Evolutionary conservation across 345 rosid species (phyloP).

Genomic region (Brassica rapa): DNA sequence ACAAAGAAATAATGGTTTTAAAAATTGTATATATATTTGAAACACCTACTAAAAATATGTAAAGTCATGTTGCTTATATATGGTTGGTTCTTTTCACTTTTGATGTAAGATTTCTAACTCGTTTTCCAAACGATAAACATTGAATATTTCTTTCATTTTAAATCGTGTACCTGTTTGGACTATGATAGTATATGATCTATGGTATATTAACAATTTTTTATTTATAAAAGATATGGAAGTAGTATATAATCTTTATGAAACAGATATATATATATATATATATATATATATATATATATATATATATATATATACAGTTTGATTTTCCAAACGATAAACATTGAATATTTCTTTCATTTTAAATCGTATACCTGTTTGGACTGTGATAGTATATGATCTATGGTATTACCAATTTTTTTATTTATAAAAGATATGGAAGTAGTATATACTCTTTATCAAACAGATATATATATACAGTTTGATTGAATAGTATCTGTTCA

Average conservation of each 20-base stretch:
- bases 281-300: no score
- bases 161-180: not conserved
- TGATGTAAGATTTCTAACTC: not conserved
- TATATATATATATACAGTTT: not conserved
- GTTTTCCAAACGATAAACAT: not conserved
- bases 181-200: not conserved
- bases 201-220: not conserved
- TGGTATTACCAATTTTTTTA: not conserved
- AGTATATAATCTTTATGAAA: not conserved
- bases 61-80: not conserved
- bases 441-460: not conserved
- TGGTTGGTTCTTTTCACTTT: not conserved
- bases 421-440: not conserved
- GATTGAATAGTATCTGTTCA: not conserved
- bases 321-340: not conserved
- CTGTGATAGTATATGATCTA: constrained; percentile 1
- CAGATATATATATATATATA: no score
- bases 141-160: not conserved
- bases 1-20: not conserved
- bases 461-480: no score
- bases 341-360: not conserved
- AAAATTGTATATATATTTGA: not conserved
- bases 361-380: not conserved
- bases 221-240: not conserved
- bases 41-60: not conserved